phyloP scores from a whole-genome alignment of 2,329 filamentous ascomycete genomes.

The Epichloe typhina region DNA sequence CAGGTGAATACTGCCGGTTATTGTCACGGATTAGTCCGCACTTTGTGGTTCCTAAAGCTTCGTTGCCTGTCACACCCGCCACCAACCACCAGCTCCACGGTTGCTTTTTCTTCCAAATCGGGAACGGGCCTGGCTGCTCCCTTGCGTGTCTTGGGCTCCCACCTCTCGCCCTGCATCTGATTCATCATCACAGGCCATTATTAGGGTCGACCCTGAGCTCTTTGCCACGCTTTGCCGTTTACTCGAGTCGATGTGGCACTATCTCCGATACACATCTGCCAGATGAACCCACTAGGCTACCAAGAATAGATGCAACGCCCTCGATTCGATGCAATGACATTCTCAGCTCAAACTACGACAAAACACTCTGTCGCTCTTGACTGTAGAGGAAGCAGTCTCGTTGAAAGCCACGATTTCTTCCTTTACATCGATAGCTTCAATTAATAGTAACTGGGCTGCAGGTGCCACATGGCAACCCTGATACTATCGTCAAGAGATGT shows the following conservation, averaged over 20 bases:
- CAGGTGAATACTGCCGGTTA: too few species aligned
- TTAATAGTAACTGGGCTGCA: background rate
- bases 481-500: background rate
- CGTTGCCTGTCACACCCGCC: background rate
- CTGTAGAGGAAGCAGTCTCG: background rate
- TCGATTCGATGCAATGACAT: background rate
- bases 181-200: background rate
- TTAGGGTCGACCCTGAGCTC: background rate
- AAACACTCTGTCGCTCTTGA: background rate
- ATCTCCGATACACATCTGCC: background rate
- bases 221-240: background rate
- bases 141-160: slow-evolving; percentile 3
- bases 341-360: background rate
- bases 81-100: background rate
- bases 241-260: background rate
- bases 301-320: background rate
- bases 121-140: background rate
- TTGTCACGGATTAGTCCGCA: too few species aligned
- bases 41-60: background rate
- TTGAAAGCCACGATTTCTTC: background rate
- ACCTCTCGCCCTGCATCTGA: slow-evolving; percentile 1
- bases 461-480: slow-evolving; percentile 4
- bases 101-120: slow-evolving; percentile 2
- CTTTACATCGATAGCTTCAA: background rate
- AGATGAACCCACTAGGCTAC: background rate